These are phyloP conservation scores for Saxophila tyrrhenica DNA, from an alignment of 495 filamentous ascomycete species.

Conservation along the genomic window DNA sequence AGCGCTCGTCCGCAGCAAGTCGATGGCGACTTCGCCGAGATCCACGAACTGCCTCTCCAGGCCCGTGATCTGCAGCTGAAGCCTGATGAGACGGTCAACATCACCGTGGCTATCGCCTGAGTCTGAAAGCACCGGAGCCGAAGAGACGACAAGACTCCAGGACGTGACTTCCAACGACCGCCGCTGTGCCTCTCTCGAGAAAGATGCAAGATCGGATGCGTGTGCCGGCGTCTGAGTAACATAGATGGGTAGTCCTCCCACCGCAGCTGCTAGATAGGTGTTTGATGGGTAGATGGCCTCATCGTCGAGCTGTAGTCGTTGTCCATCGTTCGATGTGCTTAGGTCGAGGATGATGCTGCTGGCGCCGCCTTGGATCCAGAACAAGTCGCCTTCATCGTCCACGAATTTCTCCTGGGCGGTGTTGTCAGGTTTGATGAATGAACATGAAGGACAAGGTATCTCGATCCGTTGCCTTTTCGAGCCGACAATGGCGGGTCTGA, in stretches of 20 bases:
- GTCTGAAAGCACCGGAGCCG: background rate
- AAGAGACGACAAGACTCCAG: background rate
- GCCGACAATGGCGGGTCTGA: background rate
- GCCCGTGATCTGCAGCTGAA: slow-evolving; percentile 2
- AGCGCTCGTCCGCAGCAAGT: slow-evolving; percentile 4
- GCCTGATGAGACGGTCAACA: background rate
- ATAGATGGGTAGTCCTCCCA: background rate
- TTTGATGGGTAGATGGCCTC: slow-evolving; percentile 3
- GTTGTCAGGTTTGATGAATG: background rate
- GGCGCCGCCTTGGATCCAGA: slow-evolving; percentile 11
- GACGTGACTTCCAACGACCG: background rate
- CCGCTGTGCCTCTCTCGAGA: background rate
- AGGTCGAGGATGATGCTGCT: slow-evolving; percentile 9
- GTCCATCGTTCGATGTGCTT: slow-evolving; percentile 10
- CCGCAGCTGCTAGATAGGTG: background rate
- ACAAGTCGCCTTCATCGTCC: background rate
- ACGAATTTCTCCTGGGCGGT: background rate
- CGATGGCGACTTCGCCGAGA: slow-evolving; percentile 1
- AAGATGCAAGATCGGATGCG: background rate
- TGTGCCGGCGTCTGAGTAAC: background rate
- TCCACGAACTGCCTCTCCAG: slow-evolving; percentile 2
- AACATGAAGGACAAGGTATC: slow-evolving; percentile 8
- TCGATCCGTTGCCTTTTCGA: slow-evolving; percentile 4
- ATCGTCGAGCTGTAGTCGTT: slow-evolving; percentile 2
- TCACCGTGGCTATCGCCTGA: background rate